Conservation (phyloP, 805 yeast genomes). For the Wickerhamiella kurtzmanii region DNA sequence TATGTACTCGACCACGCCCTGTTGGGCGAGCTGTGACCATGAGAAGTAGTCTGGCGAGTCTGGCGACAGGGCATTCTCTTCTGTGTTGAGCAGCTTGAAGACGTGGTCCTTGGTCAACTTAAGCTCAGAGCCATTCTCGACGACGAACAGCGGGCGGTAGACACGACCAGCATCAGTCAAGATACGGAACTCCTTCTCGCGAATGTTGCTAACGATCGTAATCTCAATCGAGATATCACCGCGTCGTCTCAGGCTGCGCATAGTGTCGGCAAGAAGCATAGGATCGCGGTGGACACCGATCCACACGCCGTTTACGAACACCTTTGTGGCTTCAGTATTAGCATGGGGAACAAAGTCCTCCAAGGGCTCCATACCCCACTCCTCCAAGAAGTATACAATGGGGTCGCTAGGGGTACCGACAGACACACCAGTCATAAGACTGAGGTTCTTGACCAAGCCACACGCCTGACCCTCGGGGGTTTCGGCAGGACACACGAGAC, state of each 20-base stretch:
- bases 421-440: conserved; percentile 93
- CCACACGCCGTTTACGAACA: conserved; percentile 98
- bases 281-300: conserved; percentile 98
- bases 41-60: conserved; percentile 44
- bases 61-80: conserved; percentile 35
- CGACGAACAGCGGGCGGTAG: conserved; percentile 89
- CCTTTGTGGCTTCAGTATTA: conserved; percentile 81
- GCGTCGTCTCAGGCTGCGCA: conserved; percentile 81
- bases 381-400: conserved; percentile 80
- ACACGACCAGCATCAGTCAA: conserved; percentile 99
- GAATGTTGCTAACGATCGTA: conserved; percentile 87
- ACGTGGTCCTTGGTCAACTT: conserved; percentile 77
- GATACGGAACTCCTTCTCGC: conserved; percentile 91
- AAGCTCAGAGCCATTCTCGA: conserved; percentile 76
- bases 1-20: conserved; percentile 88
- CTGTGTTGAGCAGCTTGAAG: conserved; percentile 46
- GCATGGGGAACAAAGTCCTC: conserved; percentile 92
- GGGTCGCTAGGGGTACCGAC: conserved; percentile 98
- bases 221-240: conserved; percentile 96
- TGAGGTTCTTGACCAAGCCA: conserved; percentile 93
- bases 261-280: conserved; percentile 76
- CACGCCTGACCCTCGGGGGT: conserved; percentile 99
- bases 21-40: conserved; percentile 71
- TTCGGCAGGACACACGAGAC: conserved; percentile 98
- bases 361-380: conserved; percentile 98